Evolutionary conservation across 1,139 yeast genomes (phyloP), one percentile per base, ranked within the genome.

Genomic region (Eremothecium gossypii): DNA sequence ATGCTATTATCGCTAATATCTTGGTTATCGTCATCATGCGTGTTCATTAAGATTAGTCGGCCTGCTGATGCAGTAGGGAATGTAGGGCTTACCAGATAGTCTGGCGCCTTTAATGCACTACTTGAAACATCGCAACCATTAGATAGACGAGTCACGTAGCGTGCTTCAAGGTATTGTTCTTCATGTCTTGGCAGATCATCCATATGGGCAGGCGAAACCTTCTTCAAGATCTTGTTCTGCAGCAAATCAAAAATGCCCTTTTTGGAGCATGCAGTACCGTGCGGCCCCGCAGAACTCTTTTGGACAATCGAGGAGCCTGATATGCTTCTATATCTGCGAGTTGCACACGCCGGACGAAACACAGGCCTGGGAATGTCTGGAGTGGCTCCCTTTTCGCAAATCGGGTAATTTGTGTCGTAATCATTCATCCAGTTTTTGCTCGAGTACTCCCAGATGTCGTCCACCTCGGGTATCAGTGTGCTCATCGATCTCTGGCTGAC

Each of bases 401-500:
- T 38, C 7, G 45, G 40, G 32, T 41, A 41, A 6, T 40, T 41
- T 10, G 45, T 41, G 3, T 44, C 40, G 33, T 38, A 44, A 20
- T 46, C 44, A 27, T 46, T 46, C 46, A 43, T 43, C 46, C 49
- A 43, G 28, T 46, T 46, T 20, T 37, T 33, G 8, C 26, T 33
- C 30, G 26, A 27, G 10, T 6, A 17, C 34, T 11, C 13, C 23
- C 12, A 36, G 4, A 41, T 27, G 20, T 12, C n/a, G 26, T 57
- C 63, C 47, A 55, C 47, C 20, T 53, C 57, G 9, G 64, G 61
- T 3, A 61, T 59, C 30, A 61, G 37, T 0, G 66, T 61, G 23
- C 61, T 61, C 39, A 57, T 34, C 3, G 57, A 12, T 29, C 11
- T 29, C 6, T n/a, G 11, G 11, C 6, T 29, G 5, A 11, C 5